A percentile compares a stretch with the other conserved stretches of the same genome.
These are phyloP conservation scores for Plasmodium chabaudi DNA, from an alignment of 169 alveolate genomes.

Conservation along the genomic window DNA sequence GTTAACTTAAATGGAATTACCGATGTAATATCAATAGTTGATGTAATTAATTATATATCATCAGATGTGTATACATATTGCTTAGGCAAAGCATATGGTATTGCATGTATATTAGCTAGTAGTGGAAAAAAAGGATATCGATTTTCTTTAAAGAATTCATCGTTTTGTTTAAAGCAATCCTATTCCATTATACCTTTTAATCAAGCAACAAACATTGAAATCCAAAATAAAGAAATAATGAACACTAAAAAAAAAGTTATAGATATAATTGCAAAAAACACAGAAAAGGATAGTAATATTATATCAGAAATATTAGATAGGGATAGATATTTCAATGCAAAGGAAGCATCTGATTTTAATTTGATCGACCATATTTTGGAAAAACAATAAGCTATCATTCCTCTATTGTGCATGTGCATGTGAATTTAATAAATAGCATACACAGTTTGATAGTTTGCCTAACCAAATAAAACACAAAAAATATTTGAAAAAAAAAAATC, in stretches of 20 bases:
- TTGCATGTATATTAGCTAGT: slow-evolving; percentile 81
- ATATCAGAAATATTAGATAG: slow-evolving; percentile 46
- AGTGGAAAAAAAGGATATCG: slow-evolving; percentile 83
- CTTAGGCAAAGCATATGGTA: slow-evolving; percentile 82
- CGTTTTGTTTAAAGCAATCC: slow-evolving; percentile 80
- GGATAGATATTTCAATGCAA: slow-evolving; percentile 51
- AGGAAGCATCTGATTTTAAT: slow-evolving; percentile 59
- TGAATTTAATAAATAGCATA: no score
- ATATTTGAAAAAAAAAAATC: no score
- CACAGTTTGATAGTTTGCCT: no score
- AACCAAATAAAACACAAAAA: no score
- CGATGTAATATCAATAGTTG: slow-evolving; percentile 81
- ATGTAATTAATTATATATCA: slow-evolving; percentile 79
- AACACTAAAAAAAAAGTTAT: slow-evolving; percentile 79
- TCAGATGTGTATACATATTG: slow-evolving; percentile 48
- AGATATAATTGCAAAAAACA: slow-evolving; percentile 73
- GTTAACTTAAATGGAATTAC: slow-evolving; percentile 77
- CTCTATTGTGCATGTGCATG: no score
- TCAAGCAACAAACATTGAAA: slow-evolving; percentile 83
- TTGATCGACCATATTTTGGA: slow-evolving; percentile 57
- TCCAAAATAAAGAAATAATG: slow-evolving; percentile 81
- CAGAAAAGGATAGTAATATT: slow-evolving; percentile 70
- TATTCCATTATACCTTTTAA: slow-evolving; percentile 77
- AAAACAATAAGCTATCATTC: slow-evolving; percentile 5
- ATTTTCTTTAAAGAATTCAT: slow-evolving; percentile 80